Base-by-base conservation (phyloP, 768 basidiomycete genomes). In the Clitopilus passeckerianus region DNA sequence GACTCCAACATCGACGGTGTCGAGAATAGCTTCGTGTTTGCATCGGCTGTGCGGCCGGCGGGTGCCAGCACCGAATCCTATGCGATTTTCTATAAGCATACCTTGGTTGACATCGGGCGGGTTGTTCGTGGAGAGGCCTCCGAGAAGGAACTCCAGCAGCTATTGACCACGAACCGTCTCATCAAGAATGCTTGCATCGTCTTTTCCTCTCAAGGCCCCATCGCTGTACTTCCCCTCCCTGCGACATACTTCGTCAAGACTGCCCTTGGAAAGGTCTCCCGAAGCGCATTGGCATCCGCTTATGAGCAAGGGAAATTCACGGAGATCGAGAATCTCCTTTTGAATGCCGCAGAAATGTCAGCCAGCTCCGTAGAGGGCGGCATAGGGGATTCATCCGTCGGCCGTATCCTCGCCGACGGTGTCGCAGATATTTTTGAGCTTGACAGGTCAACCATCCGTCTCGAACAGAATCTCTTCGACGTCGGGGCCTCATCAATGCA, bases 221-320 rank as follows among this genome's bases (percentile, higher is more conserved):
- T 18, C 33, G 16, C 34, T 9, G 54, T 56, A 5, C 54, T 56
- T 56, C 54, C 54, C 33, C 54, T 56, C 30, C 54, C 54, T 15
- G 27, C 54, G n/a, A 9, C 18, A 9, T 24, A 56, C 54, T 34
- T 56, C 34, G 54, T 56, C 33, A 56, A 56, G 33, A 24, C 54
- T 16, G 54, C 54, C 18, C 33, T 56, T 7, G 54, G 54, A 15
- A 56, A 56, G 20, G 54, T 56, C 18, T 56, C 54, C 3, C 54
- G 54, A 41, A 41, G 37, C 37, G 37, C 37, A 15, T 41, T 41
- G 37, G 37, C 37, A 41, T 41, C 37, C n/a, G 37, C 37, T 9
- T 41, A 41, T 41, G 37, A 41, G n/a, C 37, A 41, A 12, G 37
- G 37, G 14, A 77, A 77, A 1, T 68, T 65, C 15, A 72, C 70